phyloP scores from a whole-genome alignment of 768 basidiomycete species.

The Psilocybe tampanensis region DNA sequence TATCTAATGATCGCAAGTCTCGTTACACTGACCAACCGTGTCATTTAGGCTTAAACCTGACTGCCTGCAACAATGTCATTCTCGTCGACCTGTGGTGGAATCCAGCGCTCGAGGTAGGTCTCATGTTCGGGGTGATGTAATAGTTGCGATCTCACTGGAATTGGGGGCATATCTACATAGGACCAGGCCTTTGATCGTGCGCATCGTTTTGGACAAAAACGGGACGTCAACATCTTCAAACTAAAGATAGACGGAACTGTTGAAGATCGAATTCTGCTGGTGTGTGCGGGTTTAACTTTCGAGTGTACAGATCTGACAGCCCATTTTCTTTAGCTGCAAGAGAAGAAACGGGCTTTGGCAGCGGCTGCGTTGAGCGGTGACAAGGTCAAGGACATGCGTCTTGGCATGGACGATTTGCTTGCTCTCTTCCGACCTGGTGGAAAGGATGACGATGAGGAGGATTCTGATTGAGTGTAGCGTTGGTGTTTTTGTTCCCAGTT shows the following conservation, averaged over 20 bases:
- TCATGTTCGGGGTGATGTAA: conserved; percentile 14
- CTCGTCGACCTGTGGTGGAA: conserved; percentile 97
- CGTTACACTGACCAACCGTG: conserved; percentile 6
- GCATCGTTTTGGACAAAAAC: conserved; percentile 87
- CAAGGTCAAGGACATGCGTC: conserved; percentile 81
- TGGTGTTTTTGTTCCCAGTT: neutral
- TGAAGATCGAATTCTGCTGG: conserved; percentile 82
- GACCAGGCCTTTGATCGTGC: conserved; percentile 95
- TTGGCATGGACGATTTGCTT: conserved; percentile 86
- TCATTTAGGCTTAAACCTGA: conserved; percentile 77
- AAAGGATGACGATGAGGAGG: conserved; percentile 61
- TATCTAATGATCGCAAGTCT: neutral
- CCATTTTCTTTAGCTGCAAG: conserved; percentile 64
- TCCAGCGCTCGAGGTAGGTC: conserved; percentile 75
- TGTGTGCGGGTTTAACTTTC: conserved; percentile 31
- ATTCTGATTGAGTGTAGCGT: conserved; percentile 19
- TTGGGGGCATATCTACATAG: conserved; percentile 31
- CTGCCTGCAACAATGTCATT: conserved; percentile 93
- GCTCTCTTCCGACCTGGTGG: conserved; percentile 69
- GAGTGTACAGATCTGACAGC: too few relatives aligned
- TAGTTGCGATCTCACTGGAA: neutral
- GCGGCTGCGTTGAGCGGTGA: conserved; percentile 86
- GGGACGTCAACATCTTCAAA: conserved; percentile 87
- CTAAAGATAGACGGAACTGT: conserved; percentile 86
- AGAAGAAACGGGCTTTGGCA: conserved; percentile 86